Evolutionary conservation across 129 eudicot genomes (phyloP), one percentile per base, ranked within the genome.

Genomic region (Saposhnikovia divaricata): DNA sequence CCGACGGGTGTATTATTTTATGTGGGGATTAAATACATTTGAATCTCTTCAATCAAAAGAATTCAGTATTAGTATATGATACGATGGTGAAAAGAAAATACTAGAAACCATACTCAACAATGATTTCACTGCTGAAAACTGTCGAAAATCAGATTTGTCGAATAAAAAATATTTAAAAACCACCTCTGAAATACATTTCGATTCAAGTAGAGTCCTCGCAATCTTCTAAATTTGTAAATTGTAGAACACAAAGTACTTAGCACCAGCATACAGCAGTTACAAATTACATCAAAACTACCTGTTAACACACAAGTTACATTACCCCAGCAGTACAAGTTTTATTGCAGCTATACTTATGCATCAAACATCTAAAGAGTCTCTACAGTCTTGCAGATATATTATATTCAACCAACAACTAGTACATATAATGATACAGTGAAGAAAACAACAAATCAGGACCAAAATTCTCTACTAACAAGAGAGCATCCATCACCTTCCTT

Each of bases 381-480:
- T 23, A 59, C 66, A 5, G 1, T 4, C 27, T n/a, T 9, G 7
- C 31, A 8, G 34, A 59, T 3, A n/a, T 59, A 2, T 6, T 59
- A n/a, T 59, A 55, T 55, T 3, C 27, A 19, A 63, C 72, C 31
- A 66, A 66, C 72, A 27, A 28, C 72, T 66, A 66, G 31, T 12
- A 28, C 38, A 27, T 27, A 1, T 66, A 13, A 68, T 34, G 42
- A 31, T 31, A 68, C 43, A 31, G 5, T 31, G 73, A 31, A 68
- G 42, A 12, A 34, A 68, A 5, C 9, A 13, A 70, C 42, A 77
- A 66, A 81, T 93, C 87, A 94, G 78, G 84, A 23, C 99, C 97
- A 95, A 78, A 92, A 90, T 81, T 96, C 98, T 40, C 90, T 87
- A 77, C 87, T 79, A 76, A 85, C 84, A 68, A 95, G 79, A 23